Conservation (phyloP, 768 basidiomycete genomes). For the Boletellus emodensis region DNA sequence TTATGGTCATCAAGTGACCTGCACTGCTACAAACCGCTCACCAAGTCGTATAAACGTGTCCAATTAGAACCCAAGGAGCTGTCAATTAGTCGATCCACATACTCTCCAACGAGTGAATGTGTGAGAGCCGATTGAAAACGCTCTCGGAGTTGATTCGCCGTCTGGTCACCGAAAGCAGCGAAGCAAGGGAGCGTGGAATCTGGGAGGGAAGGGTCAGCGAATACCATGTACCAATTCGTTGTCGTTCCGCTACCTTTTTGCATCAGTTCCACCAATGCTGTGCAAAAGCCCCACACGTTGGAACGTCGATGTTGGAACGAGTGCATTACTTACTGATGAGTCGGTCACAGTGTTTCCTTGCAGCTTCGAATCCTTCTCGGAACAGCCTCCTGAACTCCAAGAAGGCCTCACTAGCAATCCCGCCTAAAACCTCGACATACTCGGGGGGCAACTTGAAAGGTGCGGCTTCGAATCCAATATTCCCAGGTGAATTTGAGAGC, state of each 20-base stretch:
- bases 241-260: slow-evolving; percentile 67
- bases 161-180: slow-evolving; percentile 84
- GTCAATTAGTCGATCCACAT: slow-evolving; percentile 88
- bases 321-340: slow-evolving; percentile 68
- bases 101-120: slow-evolving; percentile 76
- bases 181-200: slow-evolving; percentile 93
- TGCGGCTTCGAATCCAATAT: slow-evolving; percentile 98
- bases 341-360: slow-evolving; percentile 93
- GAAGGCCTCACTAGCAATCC: slow-evolving; percentile 70
- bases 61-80: slow-evolving; percentile 89
- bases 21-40: slow-evolving; percentile 33
- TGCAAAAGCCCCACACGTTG: slow-evolving; percentile 11
- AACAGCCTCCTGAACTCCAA: slow-evolving; percentile 84
- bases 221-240: neutral
- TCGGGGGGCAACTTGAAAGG: slow-evolving; percentile 96
- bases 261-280: slow-evolving; percentile 92
- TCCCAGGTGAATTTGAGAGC: slow-evolving; percentile 93
- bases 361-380: slow-evolving; percentile 89
- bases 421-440: slow-evolving; percentile 94
- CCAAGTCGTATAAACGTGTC: slow-evolving; percentile 95
- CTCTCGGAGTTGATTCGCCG: slow-evolving; percentile 81
- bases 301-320: neutral
- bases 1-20: slow-evolving; percentile 1
- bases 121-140: slow-evolving; percentile 92
- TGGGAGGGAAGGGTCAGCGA: slow-evolving; percentile 25